Evolutionary conservation across 495 filamentous ascomycete species (phyloP), one percentile per base, ranked within the genome.

Genomic region (Glonium stellatum): DNA sequence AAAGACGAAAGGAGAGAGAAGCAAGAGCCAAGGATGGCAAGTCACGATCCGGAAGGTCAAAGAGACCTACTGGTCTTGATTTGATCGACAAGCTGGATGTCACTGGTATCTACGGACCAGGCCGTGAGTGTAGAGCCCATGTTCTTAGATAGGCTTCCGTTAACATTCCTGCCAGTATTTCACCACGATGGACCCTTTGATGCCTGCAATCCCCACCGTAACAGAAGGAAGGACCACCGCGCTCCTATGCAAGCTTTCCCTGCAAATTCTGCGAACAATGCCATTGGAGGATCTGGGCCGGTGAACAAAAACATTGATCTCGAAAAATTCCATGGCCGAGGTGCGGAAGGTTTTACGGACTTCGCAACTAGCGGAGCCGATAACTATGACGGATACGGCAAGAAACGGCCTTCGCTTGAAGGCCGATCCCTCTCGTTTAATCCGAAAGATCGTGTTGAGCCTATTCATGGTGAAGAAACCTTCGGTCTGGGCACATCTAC

Each of bases 131-230:
- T 15, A 15, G 19, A 18, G 49, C 46, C 19, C 23, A 39, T 25
- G 34, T 35, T 25, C 35, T 1, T 46, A 2, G 18, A 21, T 19
- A 19, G 18, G 49, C n/a, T 23, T 23, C 44, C 31, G 54, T 47
- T 54, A 47, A 54, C 57, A 22, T 18, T 42, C 11, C 25, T 21
- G 12, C 6, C 54, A 96, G 92, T 97, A 70, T 96, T 99, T 74
- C 95, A 99, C 61, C 95, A 99, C 70, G 95, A 99, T 70, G 95
- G 95, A 23, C 95, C 95, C 9, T 99, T 96, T 67, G 95, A 99
- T 75, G 95, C 95, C 15, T 93, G 91, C 73, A 97, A 97, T 66
- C 92, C 95, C 5, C 87, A 93, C 71, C 88, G 95, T 60, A 99
- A 99, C 71, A 84, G 89, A 51, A 89, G 88, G 67, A 88, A 87